phyloP scores from a whole-genome alignment of 495 filamentous ascomycete species.

The Jackrogersella multiformis region DNA sequence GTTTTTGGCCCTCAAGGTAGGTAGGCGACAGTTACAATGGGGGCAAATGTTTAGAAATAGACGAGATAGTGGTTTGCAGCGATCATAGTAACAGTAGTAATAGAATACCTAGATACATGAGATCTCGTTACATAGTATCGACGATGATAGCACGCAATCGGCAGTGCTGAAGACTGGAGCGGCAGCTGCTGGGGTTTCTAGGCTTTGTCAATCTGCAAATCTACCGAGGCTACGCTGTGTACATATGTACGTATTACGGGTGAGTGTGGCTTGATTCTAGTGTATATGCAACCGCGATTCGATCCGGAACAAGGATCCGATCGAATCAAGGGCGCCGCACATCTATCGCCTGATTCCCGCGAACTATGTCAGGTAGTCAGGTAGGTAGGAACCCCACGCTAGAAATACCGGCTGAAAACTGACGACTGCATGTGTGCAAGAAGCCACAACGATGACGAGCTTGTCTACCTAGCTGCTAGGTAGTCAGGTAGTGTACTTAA shows the following conservation, averaged over 20 bases:
- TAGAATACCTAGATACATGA: background rate
- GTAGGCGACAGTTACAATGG: background rate
- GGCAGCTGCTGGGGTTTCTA: background rate
- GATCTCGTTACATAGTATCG: background rate
- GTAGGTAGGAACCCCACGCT: too few relatives aligned
- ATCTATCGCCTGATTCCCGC: background rate
- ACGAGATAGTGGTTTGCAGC: background rate
- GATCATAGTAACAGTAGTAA: background rate
- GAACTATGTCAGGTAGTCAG: background rate
- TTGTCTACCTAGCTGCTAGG: background rate
- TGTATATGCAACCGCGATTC: background rate
- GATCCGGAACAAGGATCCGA: background rate
- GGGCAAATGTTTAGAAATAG: background rate
- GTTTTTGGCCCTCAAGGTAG: background rate
- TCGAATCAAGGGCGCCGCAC: slow-evolving; percentile 1
- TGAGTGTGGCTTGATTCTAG: slow-evolving; percentile 15
- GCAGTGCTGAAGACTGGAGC: slow-evolving; percentile 2
- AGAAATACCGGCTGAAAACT: background rate
- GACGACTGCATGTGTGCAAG: background rate
- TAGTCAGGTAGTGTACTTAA: background rate
- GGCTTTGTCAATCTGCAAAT: background rate
- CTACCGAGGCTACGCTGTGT: background rate
- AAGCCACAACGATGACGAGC: slow-evolving; percentile 29
- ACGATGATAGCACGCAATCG: background rate
- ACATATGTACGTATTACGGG: background rate